A percentile compares a stretch with the other conserved stretches of the same genome.
phyloP scores from a whole-genome alignment of 495 filamentous ascomycete species.

The Talaromyces ruber region DNA sequence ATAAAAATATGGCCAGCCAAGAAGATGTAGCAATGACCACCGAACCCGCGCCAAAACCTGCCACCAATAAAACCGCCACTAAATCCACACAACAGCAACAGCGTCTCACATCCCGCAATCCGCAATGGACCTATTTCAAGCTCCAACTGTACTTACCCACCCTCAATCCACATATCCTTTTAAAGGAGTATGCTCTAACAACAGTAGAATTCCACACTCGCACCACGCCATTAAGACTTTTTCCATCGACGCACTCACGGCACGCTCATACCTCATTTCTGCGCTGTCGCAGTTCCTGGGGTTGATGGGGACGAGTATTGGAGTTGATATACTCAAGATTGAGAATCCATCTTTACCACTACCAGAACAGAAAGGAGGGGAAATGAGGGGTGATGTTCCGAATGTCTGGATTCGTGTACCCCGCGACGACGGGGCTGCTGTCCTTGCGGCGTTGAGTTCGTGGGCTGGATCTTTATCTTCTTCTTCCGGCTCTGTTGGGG shows the following conservation, averaged over 20 bases:
- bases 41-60: not conserved
- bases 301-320: constrained; percentile 62
- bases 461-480: constrained; percentile 30
- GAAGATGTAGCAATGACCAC: not conserved
- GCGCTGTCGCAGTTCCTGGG: constrained; percentile 78
- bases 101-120: constrained; percentile 40
- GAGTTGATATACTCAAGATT: constrained; percentile 71
- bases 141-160: constrained; percentile 28
- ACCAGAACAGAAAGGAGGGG: not conserved
- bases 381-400: constrained; percentile 6
- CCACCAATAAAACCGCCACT: constrained; percentile 14
- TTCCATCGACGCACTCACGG: constrained; percentile 64
- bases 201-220: constrained; percentile 19
- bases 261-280: constrained; percentile 60
- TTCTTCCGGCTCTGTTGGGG: not conserved
- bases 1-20: not conserved
- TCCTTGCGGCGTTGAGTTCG: constrained; percentile 60
- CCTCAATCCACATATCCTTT: not conserved
- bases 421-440: constrained; percentile 52
- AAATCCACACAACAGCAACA: constrained; percentile 22
- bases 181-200: not conserved
- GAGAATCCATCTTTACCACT: constrained; percentile 14
- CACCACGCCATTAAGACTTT: constrained; percentile 11
- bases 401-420: constrained; percentile 72
- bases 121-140: constrained; percentile 42